Conservation (phyloP, 768 basidiomycete genomes). For the Hysterangium stoloniferum region DNA sequence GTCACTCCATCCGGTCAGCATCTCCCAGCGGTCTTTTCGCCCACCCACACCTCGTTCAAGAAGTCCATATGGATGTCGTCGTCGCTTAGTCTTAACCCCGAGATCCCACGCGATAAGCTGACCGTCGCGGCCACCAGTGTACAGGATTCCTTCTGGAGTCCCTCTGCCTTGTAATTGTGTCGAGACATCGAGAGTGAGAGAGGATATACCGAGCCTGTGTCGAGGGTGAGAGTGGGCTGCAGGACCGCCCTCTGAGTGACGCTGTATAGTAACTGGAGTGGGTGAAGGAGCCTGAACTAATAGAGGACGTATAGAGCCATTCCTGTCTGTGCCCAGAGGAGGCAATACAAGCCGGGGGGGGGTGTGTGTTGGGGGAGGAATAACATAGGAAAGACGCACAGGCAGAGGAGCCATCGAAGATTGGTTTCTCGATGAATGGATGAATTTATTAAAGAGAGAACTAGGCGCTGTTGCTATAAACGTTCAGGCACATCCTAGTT, state of each 20-base stretch:
- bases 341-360: slow-evolving; percentile 68
- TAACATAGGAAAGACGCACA: slow-evolving; percentile 74
- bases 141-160: slow-evolving; percentile 79
- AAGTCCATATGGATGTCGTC: slow-evolving; percentile 26
- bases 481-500: too few species aligned
- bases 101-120: slow-evolving; percentile 86
- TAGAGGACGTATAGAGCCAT: slow-evolving; percentile 65
- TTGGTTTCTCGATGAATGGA: too few species aligned
- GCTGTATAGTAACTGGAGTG: not conserved
- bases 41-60: slow-evolving; percentile 16
- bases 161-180: slow-evolving; percentile 63
- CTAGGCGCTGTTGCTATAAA: too few species aligned
- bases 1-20: slow-evolving; percentile 79
- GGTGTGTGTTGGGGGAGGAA: slow-evolving; percentile 60
- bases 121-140: slow-evolving; percentile 86
- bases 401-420: slow-evolving; percentile 5
- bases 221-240: slow-evolving; percentile 44
- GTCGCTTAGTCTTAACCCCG: slow-evolving; percentile 49
- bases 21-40: slow-evolving; percentile 55
- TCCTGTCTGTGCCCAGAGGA: slow-evolving; percentile 48
- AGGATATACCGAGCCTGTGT: slow-evolving; percentile 80
- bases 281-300: slow-evolving; percentile 35
- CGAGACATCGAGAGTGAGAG: slow-evolving; percentile 80
- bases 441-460: too few species aligned
- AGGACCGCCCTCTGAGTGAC: not conserved